These are phyloP conservation scores for Colletotrichum sp. DNA, from an alignment of 2,329 filamentous ascomycete genomes.

Conservation along the genomic window DNA sequence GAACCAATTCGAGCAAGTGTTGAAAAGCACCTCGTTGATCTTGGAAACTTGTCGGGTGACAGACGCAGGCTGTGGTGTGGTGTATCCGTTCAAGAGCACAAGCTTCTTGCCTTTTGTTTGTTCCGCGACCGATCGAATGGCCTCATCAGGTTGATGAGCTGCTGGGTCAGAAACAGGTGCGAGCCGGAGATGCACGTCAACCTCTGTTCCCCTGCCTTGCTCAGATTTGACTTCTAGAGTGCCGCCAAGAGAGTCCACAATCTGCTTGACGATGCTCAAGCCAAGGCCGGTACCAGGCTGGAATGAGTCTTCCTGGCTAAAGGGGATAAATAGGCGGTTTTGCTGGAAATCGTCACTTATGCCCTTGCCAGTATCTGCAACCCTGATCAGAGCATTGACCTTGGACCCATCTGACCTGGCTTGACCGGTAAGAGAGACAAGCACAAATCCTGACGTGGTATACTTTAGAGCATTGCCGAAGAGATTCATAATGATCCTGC, in stretches of 20 bases:
- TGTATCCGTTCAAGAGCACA: conserved; percentile 22
- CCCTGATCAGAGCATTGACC: conserved; percentile 41
- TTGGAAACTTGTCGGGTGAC: conserved; percentile 21
- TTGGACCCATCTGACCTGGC: conserved; percentile 22
- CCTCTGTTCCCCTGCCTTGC: conserved; percentile 58
- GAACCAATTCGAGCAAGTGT: conserved; percentile 37
- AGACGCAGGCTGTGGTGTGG: not conserved
- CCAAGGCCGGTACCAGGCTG: conserved; percentile 67
- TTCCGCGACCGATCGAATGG: conserved; percentile 5
- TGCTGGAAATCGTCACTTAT: conserved; percentile 67
- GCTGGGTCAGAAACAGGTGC: conserved; percentile 16
- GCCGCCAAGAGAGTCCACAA: conserved; percentile 65
- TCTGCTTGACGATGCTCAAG: conserved; percentile 64
- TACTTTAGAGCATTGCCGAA: conserved; percentile 69
- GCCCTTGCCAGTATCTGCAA: conserved; percentile 68
- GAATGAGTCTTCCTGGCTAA: conserved; percentile 66
- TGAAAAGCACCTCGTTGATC: conserved; percentile 31
- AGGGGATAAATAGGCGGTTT: conserved; percentile 64
- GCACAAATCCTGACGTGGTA: conserved; percentile 56
- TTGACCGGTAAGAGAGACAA: conserved; percentile 37
- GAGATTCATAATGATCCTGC: conserved; percentile 66
- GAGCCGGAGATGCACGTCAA: conserved; percentile 53
- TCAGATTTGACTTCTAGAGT: conserved; percentile 61
- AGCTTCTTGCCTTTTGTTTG: conserved; percentile 23
- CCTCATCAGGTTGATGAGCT: conserved; percentile 19